Percentiles rank a stretch among this genome's conserved stretches.
These are phyloP conservation scores for Tolypocladium nubicola DNA, from an alignment of 2,329 filamentous ascomycete species.

Conservation along the genomic window DNA sequence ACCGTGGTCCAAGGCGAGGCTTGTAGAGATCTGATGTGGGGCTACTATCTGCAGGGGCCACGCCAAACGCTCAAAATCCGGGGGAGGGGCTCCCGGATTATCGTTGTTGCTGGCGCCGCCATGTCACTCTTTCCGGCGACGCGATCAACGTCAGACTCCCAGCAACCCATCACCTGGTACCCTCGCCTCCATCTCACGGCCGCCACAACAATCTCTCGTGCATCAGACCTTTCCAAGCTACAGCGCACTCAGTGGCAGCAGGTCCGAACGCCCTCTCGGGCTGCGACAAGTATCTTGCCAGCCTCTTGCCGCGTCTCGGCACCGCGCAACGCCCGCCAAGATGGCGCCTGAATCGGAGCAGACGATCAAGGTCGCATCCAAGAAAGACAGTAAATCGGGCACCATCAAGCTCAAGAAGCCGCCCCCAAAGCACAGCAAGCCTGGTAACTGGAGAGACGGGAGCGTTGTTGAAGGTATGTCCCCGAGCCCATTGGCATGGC, in stretches of 20 bases:
- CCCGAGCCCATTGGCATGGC: not conserved
- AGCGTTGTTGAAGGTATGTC: constrained; percentile 49
- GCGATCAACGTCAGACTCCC: not conserved
- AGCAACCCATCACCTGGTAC: not conserved
- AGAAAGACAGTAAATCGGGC: constrained; percentile 39
- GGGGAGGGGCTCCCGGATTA: constrained; percentile 5
- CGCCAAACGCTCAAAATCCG: not conserved
- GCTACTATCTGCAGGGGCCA: not conserved
- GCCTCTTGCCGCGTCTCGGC: not conserved
- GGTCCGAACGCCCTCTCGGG: not conserved
- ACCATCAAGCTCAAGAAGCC: constrained; percentile 53
- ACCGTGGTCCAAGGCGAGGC: too few relatives aligned
- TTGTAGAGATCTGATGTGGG: not conserved
- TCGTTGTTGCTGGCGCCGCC: not conserved
- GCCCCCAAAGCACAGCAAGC: constrained; percentile 50
- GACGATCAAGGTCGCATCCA: constrained; percentile 53
- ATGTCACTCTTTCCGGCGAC: not conserved
- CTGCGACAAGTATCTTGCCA: not conserved
- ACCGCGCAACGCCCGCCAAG: not conserved
- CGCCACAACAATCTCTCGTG: not conserved
- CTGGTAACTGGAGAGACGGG: constrained; percentile 64
- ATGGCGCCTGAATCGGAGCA: constrained; percentile 29
- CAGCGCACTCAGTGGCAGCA: not conserved
- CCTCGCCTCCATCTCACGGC: not conserved
- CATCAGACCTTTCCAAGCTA: not conserved